Percentiles rank a stretch among this genome's conserved stretches.
These are phyloP conservation scores for Ceriops zippeliana DNA, from an alignment of 345 rosid species.

Conservation along the genomic window DNA sequence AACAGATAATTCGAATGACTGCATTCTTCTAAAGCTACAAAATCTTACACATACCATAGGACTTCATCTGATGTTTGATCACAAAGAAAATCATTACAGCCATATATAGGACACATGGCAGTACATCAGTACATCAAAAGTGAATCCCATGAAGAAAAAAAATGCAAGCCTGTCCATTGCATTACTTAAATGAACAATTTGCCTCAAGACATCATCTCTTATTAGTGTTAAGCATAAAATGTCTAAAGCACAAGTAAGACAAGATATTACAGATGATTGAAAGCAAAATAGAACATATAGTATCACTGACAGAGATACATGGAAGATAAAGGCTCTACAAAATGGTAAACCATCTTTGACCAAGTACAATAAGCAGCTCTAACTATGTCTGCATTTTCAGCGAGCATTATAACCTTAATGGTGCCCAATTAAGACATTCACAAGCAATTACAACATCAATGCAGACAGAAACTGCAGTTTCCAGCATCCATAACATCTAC, in stretches of 20 bases:
- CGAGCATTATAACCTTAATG: neutral
- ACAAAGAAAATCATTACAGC: neutral
- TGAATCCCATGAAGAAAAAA: neutral
- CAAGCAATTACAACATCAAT: neutral
- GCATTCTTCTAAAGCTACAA: no score
- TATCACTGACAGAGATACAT: neutral
- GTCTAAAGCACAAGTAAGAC: neutral
- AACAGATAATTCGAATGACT: no score
- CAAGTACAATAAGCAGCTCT: no score
- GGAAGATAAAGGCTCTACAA: neutral
- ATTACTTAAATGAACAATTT: neutral
- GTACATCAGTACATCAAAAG: neutral
- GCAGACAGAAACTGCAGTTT: neutral
- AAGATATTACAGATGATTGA: neutral
- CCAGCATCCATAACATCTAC: conserved; percentile 1
- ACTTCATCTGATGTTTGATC: neutral
- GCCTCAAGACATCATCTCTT: neutral
- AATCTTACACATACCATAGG: no score
- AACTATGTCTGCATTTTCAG: neutral
- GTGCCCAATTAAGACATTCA: no score
- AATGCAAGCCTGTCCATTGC: neutral
- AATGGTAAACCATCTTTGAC: neutral
- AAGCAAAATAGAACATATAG: neutral
- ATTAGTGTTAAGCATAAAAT: neutral
- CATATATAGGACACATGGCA: neutral